Evolutionary conservation across 441 rosid genomes (phyloP).

Genomic region (Jatropha multifida): DNA sequence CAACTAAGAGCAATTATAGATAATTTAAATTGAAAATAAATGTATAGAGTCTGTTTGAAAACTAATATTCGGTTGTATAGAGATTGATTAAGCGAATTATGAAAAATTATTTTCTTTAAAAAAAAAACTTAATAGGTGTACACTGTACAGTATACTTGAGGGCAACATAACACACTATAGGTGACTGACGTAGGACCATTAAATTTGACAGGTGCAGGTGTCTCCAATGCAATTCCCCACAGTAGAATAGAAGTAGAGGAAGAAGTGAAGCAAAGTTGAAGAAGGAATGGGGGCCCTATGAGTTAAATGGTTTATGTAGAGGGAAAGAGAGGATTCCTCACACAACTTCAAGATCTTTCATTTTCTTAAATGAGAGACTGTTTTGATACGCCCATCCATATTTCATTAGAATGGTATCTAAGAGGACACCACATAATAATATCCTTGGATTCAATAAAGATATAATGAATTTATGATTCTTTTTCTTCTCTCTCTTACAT

Average conservation of each 20-base stretch:
- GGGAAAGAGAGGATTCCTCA: constrained; percentile 12
- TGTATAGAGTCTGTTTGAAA: no score
- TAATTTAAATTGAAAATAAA: no score
- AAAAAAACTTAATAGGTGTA: not conserved
- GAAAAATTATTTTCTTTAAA: no score
- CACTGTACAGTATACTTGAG: not conserved
- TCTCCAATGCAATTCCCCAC: not conserved
- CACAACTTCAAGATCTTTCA: not conserved
- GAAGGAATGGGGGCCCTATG: constrained; percentile 20
- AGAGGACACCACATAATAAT: not conserved
- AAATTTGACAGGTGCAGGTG: constrained; percentile 14
- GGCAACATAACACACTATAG: not conserved
- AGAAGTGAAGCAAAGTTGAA: constrained; percentile 15
- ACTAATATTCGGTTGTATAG: no score
- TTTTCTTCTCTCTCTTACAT: constrained; percentile 4
- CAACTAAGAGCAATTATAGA: no score
- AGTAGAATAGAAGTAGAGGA: not conserved
- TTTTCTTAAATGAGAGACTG: not conserved
- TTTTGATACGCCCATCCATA: not conserved
- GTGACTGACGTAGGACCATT: constrained; percentile 14
- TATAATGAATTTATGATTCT: constrained; percentile 22
- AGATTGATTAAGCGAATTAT: no score
- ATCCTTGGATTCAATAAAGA: constrained; percentile 25
- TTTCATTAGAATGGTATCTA: constrained; percentile 13
- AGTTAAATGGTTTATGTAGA: constrained; percentile 6